Evolutionary conservation across 2,329 filamentous ascomycete genomes (phyloP).

Genomic region (Aspergillus tanneri): DNA sequence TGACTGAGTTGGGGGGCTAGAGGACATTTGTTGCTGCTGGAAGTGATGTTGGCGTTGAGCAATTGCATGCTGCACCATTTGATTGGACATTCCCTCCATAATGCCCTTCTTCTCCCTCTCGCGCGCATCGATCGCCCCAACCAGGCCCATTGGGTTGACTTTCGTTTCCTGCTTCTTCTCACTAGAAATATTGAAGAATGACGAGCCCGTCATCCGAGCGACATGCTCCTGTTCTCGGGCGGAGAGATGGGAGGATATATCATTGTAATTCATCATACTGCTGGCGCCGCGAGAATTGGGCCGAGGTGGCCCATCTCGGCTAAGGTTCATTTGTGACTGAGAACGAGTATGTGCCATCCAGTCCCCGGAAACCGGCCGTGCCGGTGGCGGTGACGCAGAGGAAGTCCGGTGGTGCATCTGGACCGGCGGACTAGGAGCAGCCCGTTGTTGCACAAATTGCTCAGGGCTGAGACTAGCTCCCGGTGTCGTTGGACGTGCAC

Average conservation of each 20-base stretch:
- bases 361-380: slow-evolving; percentile 40
- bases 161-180: slow-evolving; percentile 53
- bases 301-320: slow-evolving; percentile 26
- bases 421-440: slow-evolving; percentile 56
- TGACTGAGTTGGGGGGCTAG: slow-evolving; percentile 11
- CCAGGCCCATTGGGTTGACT: slow-evolving; percentile 59
- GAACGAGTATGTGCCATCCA: slow-evolving; percentile 36
- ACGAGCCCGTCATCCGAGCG: slow-evolving; percentile 75
- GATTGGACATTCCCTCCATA: slow-evolving; percentile 66
- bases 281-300: slow-evolving; percentile 59
- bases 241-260: slow-evolving; percentile 64
- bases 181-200: slow-evolving; percentile 66
- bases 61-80: slow-evolving; percentile 72
- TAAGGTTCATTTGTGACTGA: slow-evolving; percentile 34
- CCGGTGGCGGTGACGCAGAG: slow-evolving; percentile 46
- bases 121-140: slow-evolving; percentile 75
- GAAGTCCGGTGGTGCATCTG: slow-evolving; percentile 64
- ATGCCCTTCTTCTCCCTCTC: slow-evolving; percentile 74
- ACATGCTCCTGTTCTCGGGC: slow-evolving; percentile 86
- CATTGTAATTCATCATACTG: slow-evolving; percentile 50
- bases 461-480: slow-evolving; percentile 68
- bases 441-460: slow-evolving; percentile 79
- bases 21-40: slow-evolving; percentile 41
- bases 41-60: slow-evolving; percentile 62
- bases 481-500: slow-evolving; percentile 48